Conservation (phyloP, 805 yeast species). For the Kodamaea neixiangensis region DNA sequence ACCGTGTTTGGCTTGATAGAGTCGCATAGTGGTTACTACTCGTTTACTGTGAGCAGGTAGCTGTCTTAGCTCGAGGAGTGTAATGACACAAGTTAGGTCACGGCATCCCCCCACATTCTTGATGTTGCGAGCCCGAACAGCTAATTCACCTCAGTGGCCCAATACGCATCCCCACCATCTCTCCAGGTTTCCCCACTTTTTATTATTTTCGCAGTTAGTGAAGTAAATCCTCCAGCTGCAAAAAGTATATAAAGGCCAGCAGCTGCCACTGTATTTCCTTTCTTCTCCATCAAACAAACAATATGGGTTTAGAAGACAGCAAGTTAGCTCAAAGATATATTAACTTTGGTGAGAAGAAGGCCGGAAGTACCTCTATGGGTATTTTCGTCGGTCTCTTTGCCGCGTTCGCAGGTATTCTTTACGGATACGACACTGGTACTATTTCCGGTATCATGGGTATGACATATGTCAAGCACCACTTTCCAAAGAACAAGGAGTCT, state of each 20-base stretch:
- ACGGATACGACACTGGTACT: constrained; percentile 46
- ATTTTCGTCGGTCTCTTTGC: constrained; percentile 42
- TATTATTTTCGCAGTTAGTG: too few relatives aligned
- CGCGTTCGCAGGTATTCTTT: constrained; percentile 44
- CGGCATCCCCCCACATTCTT: neutral
- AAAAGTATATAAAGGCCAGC: constrained; percentile 3
- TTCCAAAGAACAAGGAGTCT: constrained; percentile 19
- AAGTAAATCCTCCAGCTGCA: too few relatives aligned
- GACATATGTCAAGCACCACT: constrained; percentile 34
- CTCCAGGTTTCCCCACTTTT: too few relatives aligned
- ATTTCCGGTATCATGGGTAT: constrained; percentile 45
- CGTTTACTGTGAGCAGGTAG: too few relatives aligned
- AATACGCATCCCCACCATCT: neutral
- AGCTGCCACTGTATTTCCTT: neutral
- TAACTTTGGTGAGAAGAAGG: constrained; percentile 48
- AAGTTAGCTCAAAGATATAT: constrained; percentile 33
- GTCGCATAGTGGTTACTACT: too few relatives aligned
- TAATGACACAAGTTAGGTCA: neutral
- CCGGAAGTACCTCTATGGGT: constrained; percentile 46
- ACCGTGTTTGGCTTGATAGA: too few relatives aligned
- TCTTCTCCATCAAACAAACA: constrained; percentile 10
- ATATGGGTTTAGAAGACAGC: constrained; percentile 43
- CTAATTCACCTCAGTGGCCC: neutral
- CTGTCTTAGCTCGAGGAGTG: neutral
- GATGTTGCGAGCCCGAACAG: neutral